Evolutionary conservation across 352 stramenopile species (phyloP).

Genomic region (Globisporangium carolinianum): DNA sequence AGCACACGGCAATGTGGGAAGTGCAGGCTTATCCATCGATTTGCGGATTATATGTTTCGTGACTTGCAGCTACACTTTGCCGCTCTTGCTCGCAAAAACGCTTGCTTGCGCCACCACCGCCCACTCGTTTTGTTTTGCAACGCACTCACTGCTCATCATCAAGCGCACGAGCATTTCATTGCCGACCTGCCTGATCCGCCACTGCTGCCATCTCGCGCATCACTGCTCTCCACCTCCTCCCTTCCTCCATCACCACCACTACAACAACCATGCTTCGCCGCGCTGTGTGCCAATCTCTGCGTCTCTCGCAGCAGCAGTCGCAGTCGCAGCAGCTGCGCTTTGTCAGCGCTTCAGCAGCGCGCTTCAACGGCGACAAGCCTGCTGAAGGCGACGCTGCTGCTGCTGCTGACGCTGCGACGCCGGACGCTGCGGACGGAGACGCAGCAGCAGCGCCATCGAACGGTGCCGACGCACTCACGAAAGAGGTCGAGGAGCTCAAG

Average conservation of each 20-base stretch:
- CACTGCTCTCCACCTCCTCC: not conserved
- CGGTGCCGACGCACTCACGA: slow-evolving; percentile 33
- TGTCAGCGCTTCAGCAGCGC: slow-evolving; percentile 32
- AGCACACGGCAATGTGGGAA: no score
- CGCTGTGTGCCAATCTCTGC: slow-evolving; percentile 24
- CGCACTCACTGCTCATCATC: not conserved
- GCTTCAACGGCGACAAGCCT: slow-evolving; percentile 52
- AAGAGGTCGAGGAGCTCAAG: slow-evolving; percentile 70
- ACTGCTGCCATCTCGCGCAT: not conserved
- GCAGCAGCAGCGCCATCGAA: slow-evolving; percentile 6
- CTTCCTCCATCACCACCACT: not conserved
- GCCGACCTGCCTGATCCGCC: not conserved
- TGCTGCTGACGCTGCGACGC: slow-evolving; percentile 1
- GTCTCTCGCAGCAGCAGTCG: slow-evolving; percentile 25
- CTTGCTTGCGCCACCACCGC: not conserved
- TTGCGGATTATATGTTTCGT: no score
- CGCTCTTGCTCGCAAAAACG: not conserved
- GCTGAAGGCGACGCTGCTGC: slow-evolving; percentile 15
- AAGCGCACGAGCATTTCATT: not conserved
- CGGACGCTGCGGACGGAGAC: slow-evolving; percentile 8
- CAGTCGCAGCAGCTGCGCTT: slow-evolving; percentile 35
- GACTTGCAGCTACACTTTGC: not conserved
- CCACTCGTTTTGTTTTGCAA: slow-evolving; percentile 11
- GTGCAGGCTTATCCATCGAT: not conserved
- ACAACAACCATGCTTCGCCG: slow-evolving; percentile 46